These are phyloP conservation scores for Acephala macrosclerotiorum DNA, from an alignment of 2,329 filamentous ascomycete species.

Conservation along the genomic window DNA sequence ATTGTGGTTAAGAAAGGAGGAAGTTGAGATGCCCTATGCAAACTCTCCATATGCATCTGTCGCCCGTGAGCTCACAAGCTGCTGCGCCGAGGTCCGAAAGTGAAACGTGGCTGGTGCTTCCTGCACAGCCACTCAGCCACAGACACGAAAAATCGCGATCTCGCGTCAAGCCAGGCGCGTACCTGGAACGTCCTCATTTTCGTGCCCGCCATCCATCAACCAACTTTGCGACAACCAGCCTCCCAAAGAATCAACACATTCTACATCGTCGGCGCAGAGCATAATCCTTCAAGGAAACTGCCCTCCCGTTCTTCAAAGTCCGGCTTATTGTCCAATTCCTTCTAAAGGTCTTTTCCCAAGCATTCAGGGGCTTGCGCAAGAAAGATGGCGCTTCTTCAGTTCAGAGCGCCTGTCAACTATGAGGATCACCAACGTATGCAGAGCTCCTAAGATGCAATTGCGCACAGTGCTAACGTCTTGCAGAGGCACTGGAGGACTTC, in stretches of 20 bases:
- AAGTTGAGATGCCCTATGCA: not conserved
- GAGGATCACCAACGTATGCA: conserved; percentile 79
- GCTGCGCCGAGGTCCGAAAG: not conserved
- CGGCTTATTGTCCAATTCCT: not conserved
- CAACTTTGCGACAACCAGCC: conserved; percentile 33
- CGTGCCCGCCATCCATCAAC: conserved; percentile 31
- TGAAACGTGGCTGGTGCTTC: conserved; percentile 7
- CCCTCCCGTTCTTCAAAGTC: not conserved
- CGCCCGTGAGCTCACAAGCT: not conserved
- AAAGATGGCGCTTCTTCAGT: conserved; percentile 89
- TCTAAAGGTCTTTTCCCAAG: not conserved
- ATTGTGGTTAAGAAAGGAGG: not conserved
- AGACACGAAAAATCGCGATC: conserved; percentile 4
- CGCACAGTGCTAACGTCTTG: conserved; percentile 26
- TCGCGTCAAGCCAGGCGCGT: not conserved
- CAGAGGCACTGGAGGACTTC: conserved; percentile 87
- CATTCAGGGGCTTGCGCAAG: conserved; percentile 43
- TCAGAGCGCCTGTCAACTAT: conserved; percentile 84
- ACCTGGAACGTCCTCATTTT: conserved; percentile 5
- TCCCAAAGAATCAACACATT: conserved; percentile 19
- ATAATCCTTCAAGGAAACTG: not conserved
- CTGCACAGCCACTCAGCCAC: not conserved
- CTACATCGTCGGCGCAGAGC: conserved; percentile 12
- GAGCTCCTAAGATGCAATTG: conserved; percentile 19
- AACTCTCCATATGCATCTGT: not conserved